phyloP scores from a whole-genome alignment of 352 stramenopile genomes.

The Thalassiosira exigua region DNA sequence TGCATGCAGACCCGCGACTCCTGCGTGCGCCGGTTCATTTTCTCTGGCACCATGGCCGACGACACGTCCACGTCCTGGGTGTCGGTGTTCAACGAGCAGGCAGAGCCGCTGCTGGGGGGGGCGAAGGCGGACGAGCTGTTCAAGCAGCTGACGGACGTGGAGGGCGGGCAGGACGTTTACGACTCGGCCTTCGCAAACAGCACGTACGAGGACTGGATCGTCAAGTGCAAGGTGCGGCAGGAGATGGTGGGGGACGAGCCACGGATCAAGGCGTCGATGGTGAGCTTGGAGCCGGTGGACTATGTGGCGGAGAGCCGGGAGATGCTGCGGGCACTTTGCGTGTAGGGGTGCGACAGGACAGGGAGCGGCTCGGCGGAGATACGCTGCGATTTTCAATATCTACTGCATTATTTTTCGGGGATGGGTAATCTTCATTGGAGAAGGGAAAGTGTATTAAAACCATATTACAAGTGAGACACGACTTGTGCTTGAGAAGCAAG shows the following conservation, averaged over 20 bases:
- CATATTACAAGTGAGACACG: too few relatives aligned
- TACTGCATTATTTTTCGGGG: too few relatives aligned
- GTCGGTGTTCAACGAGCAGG: slow-evolving; percentile 97
- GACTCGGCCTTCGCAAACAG: slow-evolving; percentile 93
- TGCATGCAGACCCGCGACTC: slow-evolving; percentile 93
- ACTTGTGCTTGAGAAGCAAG: too few relatives aligned
- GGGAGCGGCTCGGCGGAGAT: too few relatives aligned
- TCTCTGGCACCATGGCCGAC: slow-evolving; percentile 93
- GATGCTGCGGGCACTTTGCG: slow-evolving; percentile 87
- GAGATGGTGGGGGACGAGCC: slow-evolving; percentile 96
- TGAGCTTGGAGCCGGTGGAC: slow-evolving; percentile 92
- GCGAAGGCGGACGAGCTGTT: slow-evolving; percentile 92
- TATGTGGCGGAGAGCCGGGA: slow-evolving; percentile 92
- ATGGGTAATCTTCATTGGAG: too few relatives aligned
- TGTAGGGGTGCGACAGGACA: too few relatives aligned
- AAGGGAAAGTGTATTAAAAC: too few relatives aligned
- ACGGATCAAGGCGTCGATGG: slow-evolving; percentile 92
- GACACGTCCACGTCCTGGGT: slow-evolving; percentile 94
- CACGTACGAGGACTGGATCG: slow-evolving; percentile 93
- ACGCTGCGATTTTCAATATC: too few relatives aligned
- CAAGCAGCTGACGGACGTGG: slow-evolving; percentile 79
- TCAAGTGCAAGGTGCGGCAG: slow-evolving; percentile 92
- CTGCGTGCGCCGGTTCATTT: slow-evolving; percentile 95
- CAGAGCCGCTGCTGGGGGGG: slow-evolving; percentile 90
- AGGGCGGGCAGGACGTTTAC: slow-evolving; percentile 89